Conservation (phyloP, 1,139 yeast genomes). For the Yamadazyma diddensiae region DNA sequence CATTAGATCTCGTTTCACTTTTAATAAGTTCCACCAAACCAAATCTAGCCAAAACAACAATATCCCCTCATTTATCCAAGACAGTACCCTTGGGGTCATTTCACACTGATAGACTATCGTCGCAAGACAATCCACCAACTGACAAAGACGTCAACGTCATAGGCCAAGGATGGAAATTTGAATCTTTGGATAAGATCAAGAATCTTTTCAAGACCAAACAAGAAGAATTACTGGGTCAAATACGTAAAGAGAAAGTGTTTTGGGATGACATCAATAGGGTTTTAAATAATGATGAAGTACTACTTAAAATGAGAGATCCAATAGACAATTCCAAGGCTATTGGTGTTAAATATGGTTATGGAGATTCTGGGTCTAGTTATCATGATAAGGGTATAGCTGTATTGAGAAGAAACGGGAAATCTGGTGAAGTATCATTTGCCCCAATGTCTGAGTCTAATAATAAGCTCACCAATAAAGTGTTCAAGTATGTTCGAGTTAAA, state of each 20-base stretch:
- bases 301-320: conserved; percentile 65
- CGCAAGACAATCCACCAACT: conserved; percentile 20
- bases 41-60: conserved; percentile 79
- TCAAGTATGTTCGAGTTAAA: conserved; percentile 50
- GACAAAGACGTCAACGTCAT: conserved; percentile 35
- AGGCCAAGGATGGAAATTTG: conserved; percentile 85
- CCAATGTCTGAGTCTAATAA: conserved; percentile 24
- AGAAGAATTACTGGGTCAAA: conserved; percentile 49
- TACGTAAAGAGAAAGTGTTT: conserved; percentile 62
- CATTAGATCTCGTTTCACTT: conserved; percentile 83
- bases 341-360: conserved; percentile 87
- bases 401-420: conserved; percentile 39
- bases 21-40: conserved; percentile 81
- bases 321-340: conserved; percentile 46
- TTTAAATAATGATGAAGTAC: conserved; percentile 59
- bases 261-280: conserved; percentile 65
- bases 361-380: conserved; percentile 82
- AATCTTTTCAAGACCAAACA: conserved; percentile 51
- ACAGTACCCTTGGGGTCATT: conserved; percentile 79
- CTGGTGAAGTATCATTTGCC: conserved; percentile 34
- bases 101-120: conserved; percentile 56
- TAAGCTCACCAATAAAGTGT: conserved; percentile 25
- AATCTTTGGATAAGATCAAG: conserved; percentile 60
- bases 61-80: conserved; percentile 83
- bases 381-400: conserved; percentile 74